phyloP scores from a whole-genome alignment of 305 asterid genomes.

The Coffea humblotiana region DNA sequence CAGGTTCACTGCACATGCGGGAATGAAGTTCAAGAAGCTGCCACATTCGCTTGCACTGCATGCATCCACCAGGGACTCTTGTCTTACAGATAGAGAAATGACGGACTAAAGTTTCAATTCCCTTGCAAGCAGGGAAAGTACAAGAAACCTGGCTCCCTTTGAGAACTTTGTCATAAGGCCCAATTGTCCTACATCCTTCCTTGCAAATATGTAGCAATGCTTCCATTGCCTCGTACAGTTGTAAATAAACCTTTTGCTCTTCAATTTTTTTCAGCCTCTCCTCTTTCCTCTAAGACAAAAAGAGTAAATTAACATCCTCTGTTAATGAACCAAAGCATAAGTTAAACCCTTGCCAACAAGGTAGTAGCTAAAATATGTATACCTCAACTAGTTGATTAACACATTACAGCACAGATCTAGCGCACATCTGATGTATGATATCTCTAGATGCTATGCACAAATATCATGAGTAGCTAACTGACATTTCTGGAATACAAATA shows the following conservation, averaged over 20 bases:
- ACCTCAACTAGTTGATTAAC: not conserved
- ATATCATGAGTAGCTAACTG: not conserved
- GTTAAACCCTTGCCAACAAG: not conserved
- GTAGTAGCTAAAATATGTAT: not conserved
- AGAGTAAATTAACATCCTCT: slow-evolving; percentile 2
- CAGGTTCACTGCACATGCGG: slow-evolving; percentile 71
- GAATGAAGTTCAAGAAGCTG: slow-evolving; percentile 91
- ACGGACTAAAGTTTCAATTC: slow-evolving; percentile 72
- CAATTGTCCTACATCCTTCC: slow-evolving; percentile 86
- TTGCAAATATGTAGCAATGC: slow-evolving; percentile 79
- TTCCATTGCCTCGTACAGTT: slow-evolving; percentile 90
- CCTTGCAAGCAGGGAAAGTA: slow-evolving; percentile 71
- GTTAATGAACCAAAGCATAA: not conserved
- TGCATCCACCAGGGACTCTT: slow-evolving; percentile 84
- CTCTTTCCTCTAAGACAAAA: slow-evolving; percentile 57
- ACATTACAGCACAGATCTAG: not conserved
- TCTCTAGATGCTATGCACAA: not conserved
- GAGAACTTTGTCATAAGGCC: slow-evolving; percentile 71
- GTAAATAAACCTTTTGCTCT: slow-evolving; percentile 73
- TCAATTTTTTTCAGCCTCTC: slow-evolving; percentile 61
- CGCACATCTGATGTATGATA: not conserved
- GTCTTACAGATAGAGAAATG: slow-evolving; percentile 70
- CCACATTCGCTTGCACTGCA: slow-evolving; percentile 90
- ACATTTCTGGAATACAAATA: not conserved
- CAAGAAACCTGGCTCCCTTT: slow-evolving; percentile 59